Evolutionary conservation across 306 rosid species (phyloP).

Genomic region (Luffa aegyptiaca): DNA sequence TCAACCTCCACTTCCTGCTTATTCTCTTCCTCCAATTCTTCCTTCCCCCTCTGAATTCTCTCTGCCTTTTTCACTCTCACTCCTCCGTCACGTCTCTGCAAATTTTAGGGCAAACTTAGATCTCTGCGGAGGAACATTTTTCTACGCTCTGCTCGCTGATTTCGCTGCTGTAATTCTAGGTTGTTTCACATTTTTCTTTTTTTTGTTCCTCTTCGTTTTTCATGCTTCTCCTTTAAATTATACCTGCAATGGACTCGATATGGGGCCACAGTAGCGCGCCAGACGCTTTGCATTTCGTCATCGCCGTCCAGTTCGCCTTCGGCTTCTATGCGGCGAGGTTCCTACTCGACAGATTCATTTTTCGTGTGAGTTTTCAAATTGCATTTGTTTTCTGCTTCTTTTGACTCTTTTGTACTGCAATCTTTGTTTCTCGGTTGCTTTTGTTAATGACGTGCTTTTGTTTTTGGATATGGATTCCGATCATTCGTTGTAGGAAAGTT

Average conservation of each 20-base stretch:
- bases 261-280: constrained; percentile 32
- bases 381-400: neutral
- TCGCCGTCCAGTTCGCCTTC: constrained; percentile 55
- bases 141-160: constrained; percentile 8
- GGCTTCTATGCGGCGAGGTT: constrained; percentile 39
- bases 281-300: constrained; percentile 35
- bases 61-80: neutral
- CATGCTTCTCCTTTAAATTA: constrained; percentile 17
- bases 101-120: constrained; percentile 23
- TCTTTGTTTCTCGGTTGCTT: neutral
- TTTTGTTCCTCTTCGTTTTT: constrained; percentile 6
- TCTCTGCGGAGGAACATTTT: neutral
- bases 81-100: neutral
- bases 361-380: constrained; percentile 44
- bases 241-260: constrained; percentile 43
- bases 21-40: neutral
- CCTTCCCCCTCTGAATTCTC: neutral
- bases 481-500: neutral
- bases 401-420: neutral
- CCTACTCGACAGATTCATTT: constrained; percentile 63
- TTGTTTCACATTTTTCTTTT: neutral
- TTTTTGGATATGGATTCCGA: neutral
- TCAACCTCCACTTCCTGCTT: constrained; percentile 2
- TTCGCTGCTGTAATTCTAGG: neutral
- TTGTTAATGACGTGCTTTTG: neutral